Base-by-base conservation (phyloP, 2,329 filamentous ascomycete genomes). In the Colletotrichum navitas region DNA sequence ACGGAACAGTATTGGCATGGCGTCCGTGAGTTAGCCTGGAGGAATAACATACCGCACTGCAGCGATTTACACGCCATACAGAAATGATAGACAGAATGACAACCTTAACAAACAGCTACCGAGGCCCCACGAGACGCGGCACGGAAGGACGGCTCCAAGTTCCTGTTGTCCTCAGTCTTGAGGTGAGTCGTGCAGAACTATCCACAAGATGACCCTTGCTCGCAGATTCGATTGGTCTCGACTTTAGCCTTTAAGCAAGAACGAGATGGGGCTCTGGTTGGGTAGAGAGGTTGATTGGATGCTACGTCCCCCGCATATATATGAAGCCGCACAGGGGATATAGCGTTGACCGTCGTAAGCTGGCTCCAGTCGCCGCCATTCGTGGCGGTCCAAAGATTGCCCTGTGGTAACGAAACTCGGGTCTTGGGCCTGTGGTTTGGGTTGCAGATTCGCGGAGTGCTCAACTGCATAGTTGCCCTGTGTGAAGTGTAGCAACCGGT, bases 1-100 rank as follows among this genome's bases (percentile, higher is more conserved):
- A 55, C 49, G 45, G 47, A 32, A 21, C 11, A 41, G 12, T 18
- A 12, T 49, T 47, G 45, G 39, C 54, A 69, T 14, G 68, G 68
- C 59, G 68, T 52, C 54, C 65, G 65, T 71, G 68, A 71, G 69
- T 72, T 72, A 71, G 68, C 63, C 63, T 73, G 68, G 63, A 60
- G 47, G 63, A 63, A 67, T 67, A 56, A 58, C 70, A 72, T 36
- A n/a, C 21, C 58, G 62, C 71, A 63, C 51, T 59, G 47, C 66
- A 71, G 51, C 67, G 58, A 34, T 59, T 52, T 52, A 8, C 51
- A 56, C n/a, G 47, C 36, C 55, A 29, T 52, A 24, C 32, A 63
- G 12, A 10, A 52, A 26, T 52, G 70, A 61, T 39, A 72, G 41
- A 29, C 63, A 39, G 32, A 71, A 71, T 71, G 56, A 71, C 61